A percentile compares a stretch with the other conserved stretches of the same genome.
Evolutionary conservation across 345 rosid species (phyloP).

Genomic region (Cardiospermum halicacabum): DNA sequence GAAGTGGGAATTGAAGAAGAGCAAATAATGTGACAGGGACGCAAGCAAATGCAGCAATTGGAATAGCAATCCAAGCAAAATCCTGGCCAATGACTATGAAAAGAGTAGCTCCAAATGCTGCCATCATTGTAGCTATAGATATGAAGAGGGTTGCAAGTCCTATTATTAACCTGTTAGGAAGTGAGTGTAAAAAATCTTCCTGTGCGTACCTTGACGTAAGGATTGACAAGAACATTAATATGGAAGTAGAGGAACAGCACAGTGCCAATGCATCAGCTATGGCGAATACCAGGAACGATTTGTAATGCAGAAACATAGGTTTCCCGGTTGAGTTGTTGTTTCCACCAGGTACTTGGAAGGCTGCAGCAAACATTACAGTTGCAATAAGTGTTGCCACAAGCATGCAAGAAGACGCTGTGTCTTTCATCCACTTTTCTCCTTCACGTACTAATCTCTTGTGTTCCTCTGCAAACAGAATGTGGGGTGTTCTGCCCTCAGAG

Average conservation of each 20-base stretch:
- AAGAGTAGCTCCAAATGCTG: conserved; percentile 28
- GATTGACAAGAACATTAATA: conserved; percentile 31
- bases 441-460: conserved; percentile 12
- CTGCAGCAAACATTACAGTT: conserved; percentile 32
- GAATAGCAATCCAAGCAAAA: conserved; percentile 22
- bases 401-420: conserved; percentile 32
- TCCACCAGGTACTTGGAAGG: conserved; percentile 42
- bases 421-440: conserved; percentile 38
- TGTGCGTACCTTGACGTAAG: conserved; percentile 34
- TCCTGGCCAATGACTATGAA: conserved; percentile 19
- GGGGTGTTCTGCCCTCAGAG: conserved; percentile 17
- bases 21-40: conserved; percentile 29
- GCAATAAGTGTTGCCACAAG: conserved; percentile 31
- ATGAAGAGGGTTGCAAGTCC: conserved; percentile 35
- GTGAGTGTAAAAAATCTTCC: conserved; percentile 27
- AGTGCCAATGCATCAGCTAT: conserved; percentile 30
- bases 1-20: conserved; percentile 28
- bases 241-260: conserved; percentile 27
- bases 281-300: conserved; percentile 22
- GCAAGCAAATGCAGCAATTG: conserved; percentile 15
- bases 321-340: conserved; percentile 22
- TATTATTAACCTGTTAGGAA: conserved; percentile 27
- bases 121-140: conserved; percentile 36
- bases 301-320: conserved; percentile 17
- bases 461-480: conserved; percentile 9